A percentile compares a stretch with the other conserved stretches of the same genome.
phyloP scores from a whole-genome alignment of 441 rosid species.

The Populus hybrid region DNA sequence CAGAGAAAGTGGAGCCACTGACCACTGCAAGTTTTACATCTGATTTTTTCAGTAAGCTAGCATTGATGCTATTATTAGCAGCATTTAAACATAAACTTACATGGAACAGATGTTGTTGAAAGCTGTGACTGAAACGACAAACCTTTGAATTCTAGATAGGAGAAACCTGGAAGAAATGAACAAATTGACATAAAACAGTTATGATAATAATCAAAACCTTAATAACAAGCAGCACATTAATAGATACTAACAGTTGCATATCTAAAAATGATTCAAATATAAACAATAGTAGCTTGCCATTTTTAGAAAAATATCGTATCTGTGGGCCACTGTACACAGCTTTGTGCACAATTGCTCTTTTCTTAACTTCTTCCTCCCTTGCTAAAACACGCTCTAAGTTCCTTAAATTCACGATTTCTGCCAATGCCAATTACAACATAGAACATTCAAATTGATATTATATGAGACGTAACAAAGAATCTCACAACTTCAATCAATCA shows the following conservation, averaged over 20 bases:
- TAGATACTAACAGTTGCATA: neutral
- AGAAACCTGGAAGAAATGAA: conserved; percentile 49
- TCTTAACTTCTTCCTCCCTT: conserved; percentile 97
- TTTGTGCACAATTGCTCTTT: conserved; percentile 93
- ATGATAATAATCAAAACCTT: neutral
- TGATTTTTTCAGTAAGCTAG: neutral
- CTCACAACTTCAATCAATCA: conserved; percentile 18
- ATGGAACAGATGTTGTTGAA: conserved; percentile 48
- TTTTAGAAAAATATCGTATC: conserved; percentile 67
- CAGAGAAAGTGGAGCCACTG: neutral
- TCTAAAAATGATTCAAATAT: neutral
- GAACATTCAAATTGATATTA: conserved; percentile 22
- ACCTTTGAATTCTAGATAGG: conserved; percentile 79
- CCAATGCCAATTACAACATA: conserved; percentile 34
- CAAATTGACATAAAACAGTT: conserved; percentile 4
- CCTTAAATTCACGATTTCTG: conserved; percentile 95
- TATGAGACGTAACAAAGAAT: conserved; percentile 8
- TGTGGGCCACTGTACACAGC: conserved; percentile 87
- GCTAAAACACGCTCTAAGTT: conserved; percentile 97
- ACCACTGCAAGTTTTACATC: neutral
- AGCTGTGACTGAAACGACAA: conserved; percentile 70
- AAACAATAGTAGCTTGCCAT: conserved; percentile 50
- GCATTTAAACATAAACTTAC: conserved; percentile 40
- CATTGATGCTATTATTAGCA: neutral
- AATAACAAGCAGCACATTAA: conserved; percentile 7